Conservation (phyloP, 441 rosid species). For the Jatropha podagrica region DNA sequence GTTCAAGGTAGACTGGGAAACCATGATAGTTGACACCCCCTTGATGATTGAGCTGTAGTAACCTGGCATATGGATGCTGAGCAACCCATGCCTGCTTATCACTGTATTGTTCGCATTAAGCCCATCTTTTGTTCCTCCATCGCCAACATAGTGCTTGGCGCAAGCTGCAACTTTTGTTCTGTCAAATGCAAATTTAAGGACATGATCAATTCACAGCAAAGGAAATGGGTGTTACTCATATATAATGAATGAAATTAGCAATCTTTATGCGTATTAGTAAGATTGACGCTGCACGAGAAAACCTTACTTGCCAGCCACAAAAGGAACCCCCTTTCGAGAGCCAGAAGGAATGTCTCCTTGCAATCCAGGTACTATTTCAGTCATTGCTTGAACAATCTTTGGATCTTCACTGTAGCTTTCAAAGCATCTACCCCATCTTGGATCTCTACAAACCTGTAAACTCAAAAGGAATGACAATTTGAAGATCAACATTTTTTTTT, state of each 20-base stretch:
- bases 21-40: constrained; percentile 71
- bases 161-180: constrained; percentile 69
- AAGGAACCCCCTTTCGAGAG: constrained; percentile 47
- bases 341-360: constrained; percentile 57
- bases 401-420: constrained; percentile 75
- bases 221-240: neutral
- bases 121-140: constrained; percentile 69
- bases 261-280: no score
- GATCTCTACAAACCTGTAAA: constrained; percentile 66
- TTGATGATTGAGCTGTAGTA: constrained; percentile 51
- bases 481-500: no score
- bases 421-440: constrained; percentile 72
- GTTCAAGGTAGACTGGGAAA: constrained; percentile 71
- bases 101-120: constrained; percentile 61
- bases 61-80: constrained; percentile 59
- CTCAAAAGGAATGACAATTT: neutral
- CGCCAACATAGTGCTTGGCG: constrained; percentile 75
- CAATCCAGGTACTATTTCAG: constrained; percentile 52
- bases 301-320: constrained; percentile 56
- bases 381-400: constrained; percentile 51
- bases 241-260: neutral
- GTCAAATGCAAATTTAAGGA: constrained; percentile 3
- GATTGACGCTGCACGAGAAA: no score
- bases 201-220: neutral
- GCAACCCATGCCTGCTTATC: constrained; percentile 47